A percentile compares a stretch with the other conserved stretches of the same genome.
phyloP scores from a whole-genome alignment of 1,284 basidiomycete genomes.

The Phlebopus sp. region DNA sequence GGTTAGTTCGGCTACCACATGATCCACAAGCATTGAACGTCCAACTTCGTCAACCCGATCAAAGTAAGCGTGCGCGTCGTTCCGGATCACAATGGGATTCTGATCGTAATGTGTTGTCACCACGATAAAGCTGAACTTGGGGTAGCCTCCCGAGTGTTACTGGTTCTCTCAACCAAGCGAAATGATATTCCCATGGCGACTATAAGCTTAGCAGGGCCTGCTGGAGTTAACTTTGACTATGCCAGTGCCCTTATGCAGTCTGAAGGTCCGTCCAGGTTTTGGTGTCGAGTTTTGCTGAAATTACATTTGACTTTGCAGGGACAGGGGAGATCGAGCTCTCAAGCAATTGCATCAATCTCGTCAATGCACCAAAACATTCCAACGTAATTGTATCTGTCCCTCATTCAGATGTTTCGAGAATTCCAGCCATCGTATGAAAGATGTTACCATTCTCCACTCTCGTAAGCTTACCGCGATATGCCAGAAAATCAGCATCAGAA shows the following conservation, averaged over 20 bases:
- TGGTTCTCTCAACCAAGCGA: slow-evolving; percentile 61
- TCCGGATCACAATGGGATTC: background rate
- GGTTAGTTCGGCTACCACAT: slow-evolving; percentile 55
- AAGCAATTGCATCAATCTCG: slow-evolving; percentile 46
- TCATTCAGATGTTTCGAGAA: slow-evolving; percentile 57
- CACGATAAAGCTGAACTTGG: slow-evolving; percentile 62
- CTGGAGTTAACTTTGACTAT: slow-evolving; percentile 50
- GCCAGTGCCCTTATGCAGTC: slow-evolving; percentile 42
- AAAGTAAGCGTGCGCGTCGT: slow-evolving; percentile 44
- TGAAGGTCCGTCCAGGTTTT: slow-evolving; percentile 31
- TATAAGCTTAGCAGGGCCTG: slow-evolving; percentile 52
- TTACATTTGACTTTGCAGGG: slow-evolving; percentile 9
- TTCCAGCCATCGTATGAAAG: slow-evolving; percentile 50
- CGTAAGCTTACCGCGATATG: slow-evolving; percentile 6
- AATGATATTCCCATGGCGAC: slow-evolving; percentile 55
- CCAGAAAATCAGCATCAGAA: slow-evolving; percentile 61
- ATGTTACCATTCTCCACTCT: background rate
- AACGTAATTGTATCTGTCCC: slow-evolving; percentile 54
- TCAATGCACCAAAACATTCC: slow-evolving; percentile 44
- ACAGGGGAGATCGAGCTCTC: slow-evolving; percentile 31
- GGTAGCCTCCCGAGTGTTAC: slow-evolving; percentile 47
- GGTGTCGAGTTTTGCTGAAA: slow-evolving; percentile 11
- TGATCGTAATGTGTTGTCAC: slow-evolving; percentile 8
- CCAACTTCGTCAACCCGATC: slow-evolving; percentile 54
- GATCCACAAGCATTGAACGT: slow-evolving; percentile 62